Conservation (phyloP, 2,329 filamentous ascomycete species). For the Daldinia sp. region DNA sequence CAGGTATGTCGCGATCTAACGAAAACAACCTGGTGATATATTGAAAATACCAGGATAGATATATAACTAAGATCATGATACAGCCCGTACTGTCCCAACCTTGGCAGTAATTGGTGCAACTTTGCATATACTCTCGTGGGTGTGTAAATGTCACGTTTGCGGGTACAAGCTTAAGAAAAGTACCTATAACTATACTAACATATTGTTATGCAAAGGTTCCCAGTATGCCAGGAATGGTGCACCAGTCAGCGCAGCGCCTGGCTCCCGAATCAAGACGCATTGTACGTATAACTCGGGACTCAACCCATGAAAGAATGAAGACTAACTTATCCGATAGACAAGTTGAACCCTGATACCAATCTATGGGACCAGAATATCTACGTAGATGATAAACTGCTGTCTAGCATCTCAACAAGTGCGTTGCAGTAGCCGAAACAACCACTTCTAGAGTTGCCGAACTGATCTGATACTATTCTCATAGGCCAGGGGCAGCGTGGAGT, state of each 20-base stretch:
- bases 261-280: constrained; percentile 18
- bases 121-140: background rate
- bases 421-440: background rate
- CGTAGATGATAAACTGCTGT: constrained; percentile 6
- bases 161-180: background rate
- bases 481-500: constrained; percentile 11
- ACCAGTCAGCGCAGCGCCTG: constrained; percentile 16
- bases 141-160: background rate
- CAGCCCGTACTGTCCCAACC: background rate
- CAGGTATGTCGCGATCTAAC: background rate
- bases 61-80: background rate
- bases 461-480: background rate
- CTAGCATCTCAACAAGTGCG: constrained; percentile 19
- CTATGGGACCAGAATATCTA: constrained; percentile 22
- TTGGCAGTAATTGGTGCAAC: background rate
- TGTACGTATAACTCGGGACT: constrained; percentile 3
- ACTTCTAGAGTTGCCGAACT: background rate
- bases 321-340: constrained; percentile 11
- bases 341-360: constrained; percentile 11
- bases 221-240: constrained; percentile 9
- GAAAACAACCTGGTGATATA: background rate
- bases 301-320: background rate
- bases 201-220: constrained; percentile 6
- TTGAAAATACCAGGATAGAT: background rate
- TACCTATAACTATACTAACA: background rate